Evolutionary conservation across 148 eudicot species (phyloP).

Genomic region (Persicaria tinctoria): DNA sequence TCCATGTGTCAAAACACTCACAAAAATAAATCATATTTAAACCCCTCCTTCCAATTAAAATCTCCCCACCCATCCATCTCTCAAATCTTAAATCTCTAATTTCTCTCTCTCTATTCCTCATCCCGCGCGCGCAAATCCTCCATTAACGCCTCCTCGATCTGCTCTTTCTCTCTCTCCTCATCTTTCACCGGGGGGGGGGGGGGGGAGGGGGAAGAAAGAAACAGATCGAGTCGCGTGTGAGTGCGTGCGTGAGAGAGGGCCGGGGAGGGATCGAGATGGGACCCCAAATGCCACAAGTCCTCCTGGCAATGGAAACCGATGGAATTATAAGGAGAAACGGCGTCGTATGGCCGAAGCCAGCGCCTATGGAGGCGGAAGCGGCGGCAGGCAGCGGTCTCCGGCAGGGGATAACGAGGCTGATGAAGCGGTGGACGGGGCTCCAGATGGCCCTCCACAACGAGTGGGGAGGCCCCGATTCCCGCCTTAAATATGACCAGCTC

Average conservation of each 20-base stretch:
- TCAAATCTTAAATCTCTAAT: neutral
- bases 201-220: neutral
- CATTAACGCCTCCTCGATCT: constrained; percentile 4
- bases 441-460: constrained; percentile 47
- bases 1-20: neutral
- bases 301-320: neutral
- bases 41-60: constrained; percentile 2
- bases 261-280: constrained; percentile 11
- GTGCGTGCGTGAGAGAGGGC: neutral
- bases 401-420: constrained; percentile 14
- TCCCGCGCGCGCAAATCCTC: neutral
- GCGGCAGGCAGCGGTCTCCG: neutral
- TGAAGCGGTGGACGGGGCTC: constrained; percentile 47
- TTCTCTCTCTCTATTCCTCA: neutral
- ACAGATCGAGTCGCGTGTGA: neutral
- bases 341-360: constrained; percentile 1
- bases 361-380: neutral
- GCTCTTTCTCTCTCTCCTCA: neutral
- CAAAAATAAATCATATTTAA: neutral
- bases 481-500: constrained; percentile 37
- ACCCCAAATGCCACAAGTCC: constrained; percentile 3
- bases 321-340: neutral
- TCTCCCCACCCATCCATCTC: neutral
- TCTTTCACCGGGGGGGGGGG: neutral
- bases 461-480: constrained; percentile 67